These are phyloP conservation scores for Leccinum uliginosum DNA, from an alignment of 768 basidiomycete species.

Conservation along the genomic window DNA sequence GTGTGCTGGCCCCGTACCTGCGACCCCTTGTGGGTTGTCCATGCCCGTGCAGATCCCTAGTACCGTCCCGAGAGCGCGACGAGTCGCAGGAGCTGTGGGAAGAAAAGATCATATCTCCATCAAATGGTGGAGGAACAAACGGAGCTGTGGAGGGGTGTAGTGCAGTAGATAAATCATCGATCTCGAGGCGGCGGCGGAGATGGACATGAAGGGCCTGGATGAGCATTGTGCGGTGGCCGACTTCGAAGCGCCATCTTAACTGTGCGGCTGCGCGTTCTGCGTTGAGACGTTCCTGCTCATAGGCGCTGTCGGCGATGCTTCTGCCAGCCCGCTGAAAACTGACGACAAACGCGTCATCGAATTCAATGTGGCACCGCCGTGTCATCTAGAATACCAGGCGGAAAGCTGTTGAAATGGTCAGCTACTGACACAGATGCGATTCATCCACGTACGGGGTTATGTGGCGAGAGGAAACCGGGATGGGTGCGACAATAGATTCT, in stretches of 20 bases:
- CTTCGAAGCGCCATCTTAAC: conserved; percentile 63
- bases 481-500: conserved; percentile 38
- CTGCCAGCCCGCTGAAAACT: too few relatives aligned
- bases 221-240: conserved; percentile 63
- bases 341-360: too few relatives aligned
- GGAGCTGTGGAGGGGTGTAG: too few relatives aligned
- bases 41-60: too few relatives aligned
- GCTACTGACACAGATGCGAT: conserved; percentile 38
- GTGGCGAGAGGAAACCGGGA: conserved; percentile 26
- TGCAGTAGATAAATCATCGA: too few relatives aligned
- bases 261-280: conserved; percentile 50
- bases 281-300: conserved; percentile 56
- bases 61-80: too few relatives aligned
- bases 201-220: conserved; percentile 64
- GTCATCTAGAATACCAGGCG: conserved; percentile 43
- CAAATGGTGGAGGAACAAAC: too few relatives aligned
- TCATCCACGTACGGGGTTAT: not conserved
- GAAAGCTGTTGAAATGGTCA: conserved; percentile 36
- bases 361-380: conserved; percentile 50
- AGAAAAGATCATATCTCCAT: too few relatives aligned
- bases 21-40: too few relatives aligned
- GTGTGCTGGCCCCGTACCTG: too few relatives aligned
- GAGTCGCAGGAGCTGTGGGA: too few relatives aligned
- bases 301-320: conserved; percentile 37
- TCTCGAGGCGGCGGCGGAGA: conserved; percentile 20